Evolutionary conservation across 495 filamentous ascomycete genomes (phyloP).

Genomic region (Aspergillus haitiensis): DNA sequence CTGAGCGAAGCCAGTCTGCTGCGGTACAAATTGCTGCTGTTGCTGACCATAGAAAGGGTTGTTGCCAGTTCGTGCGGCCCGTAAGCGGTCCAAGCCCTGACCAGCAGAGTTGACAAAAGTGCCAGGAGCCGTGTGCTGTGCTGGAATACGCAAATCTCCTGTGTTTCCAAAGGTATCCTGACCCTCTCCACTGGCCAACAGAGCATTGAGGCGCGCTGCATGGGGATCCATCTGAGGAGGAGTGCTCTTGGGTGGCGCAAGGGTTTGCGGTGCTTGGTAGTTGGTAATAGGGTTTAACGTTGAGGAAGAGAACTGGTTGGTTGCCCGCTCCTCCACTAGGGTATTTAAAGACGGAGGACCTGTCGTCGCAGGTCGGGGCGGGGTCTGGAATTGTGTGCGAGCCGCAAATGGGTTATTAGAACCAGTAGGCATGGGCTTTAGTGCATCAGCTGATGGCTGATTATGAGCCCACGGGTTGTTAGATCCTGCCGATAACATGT

Average conservation of each 20-base stretch:
- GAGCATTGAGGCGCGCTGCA: slow-evolving; percentile 83
- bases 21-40: slow-evolving; percentile 58
- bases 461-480: slow-evolving; percentile 73
- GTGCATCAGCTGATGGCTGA: slow-evolving; percentile 39
- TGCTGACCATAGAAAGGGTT: slow-evolving; percentile 88
- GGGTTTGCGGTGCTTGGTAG: slow-evolving; percentile 44
- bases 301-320: slow-evolving; percentile 50
- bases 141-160: slow-evolving; percentile 89
- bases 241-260: slow-evolving; percentile 44
- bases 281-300: slow-evolving; percentile 50
- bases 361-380: slow-evolving; percentile 56
- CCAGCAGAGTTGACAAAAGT: slow-evolving; percentile 96
- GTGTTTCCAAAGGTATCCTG: slow-evolving; percentile 97
- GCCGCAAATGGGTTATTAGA: slow-evolving; percentile 95
- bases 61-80: slow-evolving; percentile 77
- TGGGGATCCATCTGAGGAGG: slow-evolving; percentile 64
- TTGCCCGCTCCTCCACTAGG: slow-evolving; percentile 68
- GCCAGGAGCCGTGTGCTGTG: slow-evolving; percentile 95
- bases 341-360: slow-evolving; percentile 66
- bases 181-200: slow-evolving; percentile 83
- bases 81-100: slow-evolving; percentile 64
- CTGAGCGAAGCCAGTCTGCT: slow-evolving; percentile 49
- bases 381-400: slow-evolving; percentile 54
- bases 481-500: slow-evolving; percentile 65
- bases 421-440: slow-evolving; percentile 67